Conservation (phyloP, 306 rosid genomes). For the Begonia fuchsioides region DNA sequence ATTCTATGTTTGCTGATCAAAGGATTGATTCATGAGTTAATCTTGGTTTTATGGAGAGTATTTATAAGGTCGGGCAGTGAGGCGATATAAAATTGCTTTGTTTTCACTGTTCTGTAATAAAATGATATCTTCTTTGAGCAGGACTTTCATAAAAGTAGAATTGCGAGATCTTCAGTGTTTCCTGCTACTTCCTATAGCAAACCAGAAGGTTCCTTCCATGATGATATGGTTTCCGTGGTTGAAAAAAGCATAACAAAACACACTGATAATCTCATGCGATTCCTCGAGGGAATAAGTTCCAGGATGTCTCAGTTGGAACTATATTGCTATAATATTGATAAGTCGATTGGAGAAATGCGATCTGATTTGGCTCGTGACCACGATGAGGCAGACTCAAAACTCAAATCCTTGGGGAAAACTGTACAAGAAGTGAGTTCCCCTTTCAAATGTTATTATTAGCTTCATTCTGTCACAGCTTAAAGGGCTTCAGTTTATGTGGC, state of each 20-base stretch:
- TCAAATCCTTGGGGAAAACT: conserved; percentile 65
- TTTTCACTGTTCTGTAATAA: no score
- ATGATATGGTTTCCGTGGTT: conserved; percentile 50
- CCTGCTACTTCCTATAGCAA: conserved; percentile 45
- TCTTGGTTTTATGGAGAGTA: no score
- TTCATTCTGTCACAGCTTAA: no score
- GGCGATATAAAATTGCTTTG: no score
- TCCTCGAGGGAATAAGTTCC: conserved; percentile 81
- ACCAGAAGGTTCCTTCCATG: conserved; percentile 41
- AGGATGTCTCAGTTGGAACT: conserved; percentile 79
- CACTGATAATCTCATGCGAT: conserved; percentile 60
- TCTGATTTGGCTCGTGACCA: conserved; percentile 58
- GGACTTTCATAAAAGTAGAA: conserved; percentile 52
- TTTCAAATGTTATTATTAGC: not conserved
- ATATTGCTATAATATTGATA: conserved; percentile 83
- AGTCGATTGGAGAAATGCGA: conserved; percentile 85
- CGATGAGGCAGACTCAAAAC: conserved; percentile 61
- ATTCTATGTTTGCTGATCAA: no score
- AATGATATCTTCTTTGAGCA: conserved; percentile 6
- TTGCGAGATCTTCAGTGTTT: conserved; percentile 36
- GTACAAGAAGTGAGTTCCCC: conserved; percentile 58
- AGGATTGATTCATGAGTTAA: not conserved
- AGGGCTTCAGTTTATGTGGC: not conserved
- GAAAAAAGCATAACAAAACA: conserved; percentile 73
- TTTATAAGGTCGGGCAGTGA: no score